phyloP scores from a whole-genome alignment of 176 grass and related monocot genomes.

The Oryza punctata region DNA sequence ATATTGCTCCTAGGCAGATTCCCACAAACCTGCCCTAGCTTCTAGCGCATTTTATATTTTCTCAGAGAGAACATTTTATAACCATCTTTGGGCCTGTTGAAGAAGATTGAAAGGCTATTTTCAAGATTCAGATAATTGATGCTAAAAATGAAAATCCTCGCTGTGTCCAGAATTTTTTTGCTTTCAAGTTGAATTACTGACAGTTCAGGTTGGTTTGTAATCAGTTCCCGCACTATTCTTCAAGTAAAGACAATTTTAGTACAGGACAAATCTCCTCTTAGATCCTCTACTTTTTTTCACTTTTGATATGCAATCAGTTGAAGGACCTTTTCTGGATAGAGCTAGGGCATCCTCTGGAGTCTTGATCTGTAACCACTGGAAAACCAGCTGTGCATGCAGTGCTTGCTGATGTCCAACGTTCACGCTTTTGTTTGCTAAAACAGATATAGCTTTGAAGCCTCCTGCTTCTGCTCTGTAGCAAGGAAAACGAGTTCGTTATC shows the following conservation, averaged over 20 bases:
- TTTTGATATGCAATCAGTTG: slow-evolving; percentile 1
- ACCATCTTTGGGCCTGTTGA: background rate
- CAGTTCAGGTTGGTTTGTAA: slow-evolving; percentile 2
- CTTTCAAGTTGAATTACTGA: background rate
- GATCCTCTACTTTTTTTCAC: slow-evolving; percentile 28
- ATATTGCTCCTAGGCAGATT: slow-evolving; percentile 50
- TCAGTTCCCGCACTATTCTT: background rate
- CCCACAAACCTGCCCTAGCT: slow-evolving; percentile 38
- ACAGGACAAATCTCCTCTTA: slow-evolving; percentile 32
- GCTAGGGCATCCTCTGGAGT: slow-evolving; percentile 19
- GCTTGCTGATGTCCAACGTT: slow-evolving; percentile 13
- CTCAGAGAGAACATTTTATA: background rate
- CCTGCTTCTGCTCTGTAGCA: slow-evolving; percentile 22
- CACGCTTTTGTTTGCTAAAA: slow-evolving; percentile 35
- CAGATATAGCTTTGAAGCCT: slow-evolving; percentile 1
- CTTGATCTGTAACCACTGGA: background rate
- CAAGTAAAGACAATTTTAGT: slow-evolving; percentile 2
- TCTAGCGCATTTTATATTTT: slow-evolving; percentile 26
- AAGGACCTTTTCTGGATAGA: slow-evolving; percentile 30
- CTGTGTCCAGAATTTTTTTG: background rate
- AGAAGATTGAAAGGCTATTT: background rate
- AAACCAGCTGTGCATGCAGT: background rate
- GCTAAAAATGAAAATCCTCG: background rate
- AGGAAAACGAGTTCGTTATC: slow-evolving; percentile 29
- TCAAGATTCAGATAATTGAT: background rate